phyloP scores from a whole-genome alignment of 2,329 filamentous ascomycete genomes.

The Penicillium sp. region DNA sequence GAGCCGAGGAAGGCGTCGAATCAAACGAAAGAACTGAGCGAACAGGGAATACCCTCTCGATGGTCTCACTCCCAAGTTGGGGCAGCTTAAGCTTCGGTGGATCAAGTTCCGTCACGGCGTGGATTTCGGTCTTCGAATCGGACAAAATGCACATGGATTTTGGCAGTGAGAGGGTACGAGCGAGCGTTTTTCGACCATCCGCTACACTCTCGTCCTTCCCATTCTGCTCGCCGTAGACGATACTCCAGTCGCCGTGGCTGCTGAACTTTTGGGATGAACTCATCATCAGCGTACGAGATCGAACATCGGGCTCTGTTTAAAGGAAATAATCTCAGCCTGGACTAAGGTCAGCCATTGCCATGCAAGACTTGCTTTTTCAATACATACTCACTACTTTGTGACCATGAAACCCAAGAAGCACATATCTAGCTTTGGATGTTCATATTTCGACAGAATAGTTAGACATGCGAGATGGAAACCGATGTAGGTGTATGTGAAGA shows the following conservation, averaged over 20 bases:
- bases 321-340: too few species aligned
- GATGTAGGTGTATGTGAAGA: too few species aligned
- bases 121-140: constrained; percentile 21
- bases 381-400: neutral
- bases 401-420: neutral
- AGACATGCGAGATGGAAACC: neutral
- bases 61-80: constrained; percentile 32
- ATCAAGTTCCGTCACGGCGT: constrained; percentile 14
- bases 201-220: constrained; percentile 10
- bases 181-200: constrained; percentile 9
- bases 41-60: constrained; percentile 77
- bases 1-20: constrained; percentile 41
- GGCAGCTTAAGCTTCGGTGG: constrained; percentile 29
- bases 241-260: constrained; percentile 18
- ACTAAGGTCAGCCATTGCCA: too few species aligned
- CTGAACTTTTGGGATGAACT: constrained; percentile 2
- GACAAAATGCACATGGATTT: constrained; percentile 28
- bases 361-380: too few species aligned
- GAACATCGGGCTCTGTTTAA: neutral
- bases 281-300: constrained; percentile 3
- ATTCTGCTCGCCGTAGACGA: constrained; percentile 14
- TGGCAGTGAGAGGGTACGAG: constrained; percentile 18
- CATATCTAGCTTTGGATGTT: neutral
- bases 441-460: too few species aligned
- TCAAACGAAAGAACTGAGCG: constrained; percentile 76